Base-by-base conservation (phyloP, 768 basidiomycete species). In the Psilocybe azurescens region DNA sequence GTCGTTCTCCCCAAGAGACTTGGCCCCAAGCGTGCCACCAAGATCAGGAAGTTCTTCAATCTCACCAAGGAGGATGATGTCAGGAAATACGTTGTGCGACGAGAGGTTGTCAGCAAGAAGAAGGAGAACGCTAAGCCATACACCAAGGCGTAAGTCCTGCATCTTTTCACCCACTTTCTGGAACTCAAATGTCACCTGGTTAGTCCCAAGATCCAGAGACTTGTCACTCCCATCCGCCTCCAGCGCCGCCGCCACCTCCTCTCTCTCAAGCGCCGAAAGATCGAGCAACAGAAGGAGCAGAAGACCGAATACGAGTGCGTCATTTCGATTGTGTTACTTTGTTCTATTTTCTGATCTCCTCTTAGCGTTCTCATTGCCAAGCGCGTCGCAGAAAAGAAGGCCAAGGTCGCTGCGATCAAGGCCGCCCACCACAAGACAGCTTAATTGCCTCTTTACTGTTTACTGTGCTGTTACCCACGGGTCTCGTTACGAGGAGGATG, bases 21-120 rank as follows among this genome's bases (percentile, higher is more conserved):
- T 66, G 97, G 97, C 61, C 97, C 97, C 73, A 98, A 99, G 90
- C 82, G 95, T 70, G 95, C 95, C 62, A 95, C 94, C 64, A 97
- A 96, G 88, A 98, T 99, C 80, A 86, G 95, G 77, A 86, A 79
- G 74, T 97, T 99, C 87, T 99, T 99, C 87, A 97, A 97, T 85
- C 82, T 98, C 75, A 84, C 86, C 81, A 98, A 99, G 87, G 91
- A 96, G 72, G 97, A 99, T 73, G 97, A 99, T 81, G 97, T 99
- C 62, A 88, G 94, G 81, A 96, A 97, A 81, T 98, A 97, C 77
- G 96, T 97, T 67, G 89, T 98, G 70, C 83, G 95, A 70, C 83
- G 96, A 69, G 95, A 97, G 81, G 94, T 99, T 49, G 89, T 79
- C 79, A 90, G 88, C 76, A 68, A 82, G 72, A 97, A 96, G 90